Evolutionary conservation across 2,329 filamentous ascomycete species (phyloP).

Genomic region (Fusarium succisae): DNA sequence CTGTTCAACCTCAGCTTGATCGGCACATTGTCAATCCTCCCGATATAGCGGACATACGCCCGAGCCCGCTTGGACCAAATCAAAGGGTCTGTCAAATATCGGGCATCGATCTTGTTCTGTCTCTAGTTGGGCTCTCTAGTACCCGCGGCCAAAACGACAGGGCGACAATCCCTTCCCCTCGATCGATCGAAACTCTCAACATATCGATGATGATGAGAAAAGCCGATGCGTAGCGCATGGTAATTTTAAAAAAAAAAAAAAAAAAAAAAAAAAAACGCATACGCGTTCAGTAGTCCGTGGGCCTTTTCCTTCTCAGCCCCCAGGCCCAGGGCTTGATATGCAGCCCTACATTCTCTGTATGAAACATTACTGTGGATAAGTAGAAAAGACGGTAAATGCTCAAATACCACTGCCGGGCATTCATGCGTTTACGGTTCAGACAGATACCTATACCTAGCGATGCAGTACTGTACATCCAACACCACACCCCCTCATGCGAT

Average conservation of each 20-base stretch:
- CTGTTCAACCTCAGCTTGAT: not conserved
- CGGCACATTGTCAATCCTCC: not conserved
- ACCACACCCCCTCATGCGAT: not conserved
- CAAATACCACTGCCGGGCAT: not conserved
- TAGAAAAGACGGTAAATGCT: slow-evolving; percentile 12
- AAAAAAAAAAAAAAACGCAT: not conserved
- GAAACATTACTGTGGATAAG: slow-evolving; percentile 1
- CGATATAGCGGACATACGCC: not conserved
- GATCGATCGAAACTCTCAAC: slow-evolving; percentile 21
- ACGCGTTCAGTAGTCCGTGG: not conserved
- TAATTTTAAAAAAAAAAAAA: not conserved
- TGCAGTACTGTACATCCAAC: not conserved
- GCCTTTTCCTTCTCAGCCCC: not conserved
- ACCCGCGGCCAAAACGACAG: not conserved
- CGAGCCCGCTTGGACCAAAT: not conserved
- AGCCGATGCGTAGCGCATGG: slow-evolving; percentile 5
- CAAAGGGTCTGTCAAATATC: not conserved
- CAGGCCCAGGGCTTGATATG: not conserved
- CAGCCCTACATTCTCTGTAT: not conserved
- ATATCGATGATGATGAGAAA: slow-evolving; percentile 21
- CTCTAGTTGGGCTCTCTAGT: slow-evolving; percentile 5
- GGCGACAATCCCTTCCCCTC: not conserved
- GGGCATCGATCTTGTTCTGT: slow-evolving; percentile 1
- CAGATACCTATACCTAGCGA: not conserved
- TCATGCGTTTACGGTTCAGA: not conserved